A percentile compares a stretch with the other conserved stretches of the same genome.
These are phyloP conservation scores for Syzygium malaccense DNA, from an alignment of 441 rosid genomes.

Conservation along the genomic window DNA sequence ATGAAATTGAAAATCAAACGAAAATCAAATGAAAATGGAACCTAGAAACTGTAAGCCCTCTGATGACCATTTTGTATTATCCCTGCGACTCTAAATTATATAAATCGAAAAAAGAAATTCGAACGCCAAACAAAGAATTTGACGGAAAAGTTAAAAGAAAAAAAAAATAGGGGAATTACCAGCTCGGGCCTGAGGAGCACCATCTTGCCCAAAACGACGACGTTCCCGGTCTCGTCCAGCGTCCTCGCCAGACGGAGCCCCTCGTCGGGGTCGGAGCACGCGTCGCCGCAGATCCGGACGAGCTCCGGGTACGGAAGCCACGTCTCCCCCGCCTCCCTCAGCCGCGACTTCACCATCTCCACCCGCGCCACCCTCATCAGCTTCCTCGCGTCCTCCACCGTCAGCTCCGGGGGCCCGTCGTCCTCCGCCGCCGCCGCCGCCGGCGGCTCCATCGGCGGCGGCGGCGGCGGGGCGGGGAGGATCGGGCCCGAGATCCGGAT, in stretches of 20 bases:
- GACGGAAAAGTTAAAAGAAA: conserved; percentile 23
- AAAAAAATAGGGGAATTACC: conserved; percentile 29
- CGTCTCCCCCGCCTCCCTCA: conserved; percentile 41
- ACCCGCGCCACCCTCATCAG: conserved; percentile 60
- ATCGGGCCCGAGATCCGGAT: not conserved
- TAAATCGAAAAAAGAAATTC: not conserved
- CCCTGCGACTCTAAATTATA: not conserved
- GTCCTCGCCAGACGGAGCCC: conserved; percentile 43
- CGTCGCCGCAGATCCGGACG: conserved; percentile 52
- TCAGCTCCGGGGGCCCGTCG: conserved; percentile 11
- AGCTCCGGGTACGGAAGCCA: conserved; percentile 61
- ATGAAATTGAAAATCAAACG: not conserved
- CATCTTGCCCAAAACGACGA: conserved; percentile 56
- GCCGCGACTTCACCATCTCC: conserved; percentile 56
- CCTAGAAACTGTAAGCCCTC: not conserved
- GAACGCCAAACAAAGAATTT: not conserved
- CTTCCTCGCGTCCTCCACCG: conserved; percentile 69
- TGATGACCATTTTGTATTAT: not conserved
- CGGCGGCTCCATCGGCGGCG: not conserved
- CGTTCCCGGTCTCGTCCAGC: conserved; percentile 79
- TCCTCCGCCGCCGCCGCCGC: not conserved
- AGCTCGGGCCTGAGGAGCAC: conserved; percentile 72
- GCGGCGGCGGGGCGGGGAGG: not conserved
- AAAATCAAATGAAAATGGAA: not conserved
- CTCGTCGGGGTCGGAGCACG: conserved; percentile 49